phyloP scores from a whole-genome alignment of 2,329 filamentous ascomycete species.

The Zymoseptoria crescenta region DNA sequence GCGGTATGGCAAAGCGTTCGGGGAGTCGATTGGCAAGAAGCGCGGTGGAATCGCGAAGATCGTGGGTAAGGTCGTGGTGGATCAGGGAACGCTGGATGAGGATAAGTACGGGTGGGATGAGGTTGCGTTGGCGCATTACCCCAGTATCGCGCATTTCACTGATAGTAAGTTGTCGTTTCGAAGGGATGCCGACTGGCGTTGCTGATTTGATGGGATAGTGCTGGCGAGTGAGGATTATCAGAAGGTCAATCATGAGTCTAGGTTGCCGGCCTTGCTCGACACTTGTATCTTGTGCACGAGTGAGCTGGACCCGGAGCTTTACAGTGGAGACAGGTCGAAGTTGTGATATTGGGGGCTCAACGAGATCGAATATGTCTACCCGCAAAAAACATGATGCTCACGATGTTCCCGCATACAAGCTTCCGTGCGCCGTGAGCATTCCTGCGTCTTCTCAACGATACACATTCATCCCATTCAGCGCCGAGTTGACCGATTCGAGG shows the following conservation, averaged over 20 bases:
- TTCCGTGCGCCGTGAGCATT: too few species aligned
- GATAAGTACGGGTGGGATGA: conserved; percentile 48
- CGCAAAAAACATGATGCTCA: too few species aligned
- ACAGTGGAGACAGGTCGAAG: conserved; percentile 14
- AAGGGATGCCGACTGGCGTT: conserved; percentile 21
- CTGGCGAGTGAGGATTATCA: conserved; percentile 51
- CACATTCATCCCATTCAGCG: too few species aligned
- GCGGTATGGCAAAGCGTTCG: conserved; percentile 50
- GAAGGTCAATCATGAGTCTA: conserved; percentile 46
- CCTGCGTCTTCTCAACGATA: too few species aligned
- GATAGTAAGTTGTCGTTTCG: conserved; percentile 53
- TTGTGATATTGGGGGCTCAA: conserved; percentile 1
- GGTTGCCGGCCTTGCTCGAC: conserved; percentile 37
- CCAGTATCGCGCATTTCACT: conserved; percentile 52
- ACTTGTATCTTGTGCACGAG: conserved; percentile 32
- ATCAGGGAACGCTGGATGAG: conserved; percentile 22
- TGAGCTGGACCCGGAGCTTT: conserved; percentile 25
- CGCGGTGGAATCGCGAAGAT: conserved; percentile 55
- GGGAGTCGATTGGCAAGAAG: conserved; percentile 39
- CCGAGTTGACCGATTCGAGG: too few species aligned
- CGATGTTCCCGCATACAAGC: too few species aligned
- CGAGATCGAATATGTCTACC: neutral
- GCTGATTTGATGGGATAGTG: conserved; percentile 28
- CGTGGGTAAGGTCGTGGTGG: conserved; percentile 48
- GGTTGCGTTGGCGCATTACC: conserved; percentile 58